Conservation (phyloP, 23 red algal genomes). For the Gracilaria caudata region DNA sequence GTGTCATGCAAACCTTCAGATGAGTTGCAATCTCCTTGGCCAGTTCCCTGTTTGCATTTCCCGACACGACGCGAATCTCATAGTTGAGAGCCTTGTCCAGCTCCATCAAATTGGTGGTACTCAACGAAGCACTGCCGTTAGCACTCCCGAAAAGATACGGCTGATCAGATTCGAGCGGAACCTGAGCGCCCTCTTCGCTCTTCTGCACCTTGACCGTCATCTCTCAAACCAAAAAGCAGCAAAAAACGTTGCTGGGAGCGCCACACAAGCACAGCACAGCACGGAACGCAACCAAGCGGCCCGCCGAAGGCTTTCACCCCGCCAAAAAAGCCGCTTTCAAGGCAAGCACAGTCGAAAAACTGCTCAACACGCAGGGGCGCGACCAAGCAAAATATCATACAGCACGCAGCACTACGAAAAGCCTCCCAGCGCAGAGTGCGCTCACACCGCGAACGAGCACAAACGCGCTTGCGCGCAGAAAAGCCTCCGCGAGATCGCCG, state of each 20-base stretch:
- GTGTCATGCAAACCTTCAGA: slow-evolving; percentile 76
- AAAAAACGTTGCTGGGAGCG: neutral
- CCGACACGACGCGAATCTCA: slow-evolving; percentile 93
- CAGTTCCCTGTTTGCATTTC: slow-evolving; percentile 91
- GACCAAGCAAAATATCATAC: neutral
- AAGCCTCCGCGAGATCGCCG: slow-evolving; percentile 16
- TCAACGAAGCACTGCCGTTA: slow-evolving; percentile 49
- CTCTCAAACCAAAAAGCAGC: neutral
- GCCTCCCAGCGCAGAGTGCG: too few relatives aligned
- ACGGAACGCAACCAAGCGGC: neutral
- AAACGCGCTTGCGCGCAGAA: neutral
- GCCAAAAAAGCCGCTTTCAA: too few relatives aligned
- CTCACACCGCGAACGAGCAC: neutral
- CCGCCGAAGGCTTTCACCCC: too few relatives aligned
- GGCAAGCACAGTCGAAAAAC: too few relatives aligned
- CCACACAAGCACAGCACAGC: neutral
- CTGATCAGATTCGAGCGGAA: slow-evolving; percentile 46
- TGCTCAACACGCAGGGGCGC: too few relatives aligned
- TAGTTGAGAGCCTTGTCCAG: slow-evolving; percentile 97
- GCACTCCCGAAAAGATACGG: slow-evolving; percentile 47
- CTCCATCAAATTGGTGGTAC: slow-evolving; percentile 63
- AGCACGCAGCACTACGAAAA: too few relatives aligned
- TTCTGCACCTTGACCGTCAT: slow-evolving; percentile 21
- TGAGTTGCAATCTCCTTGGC: slow-evolving; percentile 82
- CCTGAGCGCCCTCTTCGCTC: slow-evolving; percentile 47